Percentiles rank a stretch among this genome's conserved stretches.
These are phyloP conservation scores for Arctium minus DNA, from an alignment of 129 eudicot genomes.

Conservation along the genomic window DNA sequence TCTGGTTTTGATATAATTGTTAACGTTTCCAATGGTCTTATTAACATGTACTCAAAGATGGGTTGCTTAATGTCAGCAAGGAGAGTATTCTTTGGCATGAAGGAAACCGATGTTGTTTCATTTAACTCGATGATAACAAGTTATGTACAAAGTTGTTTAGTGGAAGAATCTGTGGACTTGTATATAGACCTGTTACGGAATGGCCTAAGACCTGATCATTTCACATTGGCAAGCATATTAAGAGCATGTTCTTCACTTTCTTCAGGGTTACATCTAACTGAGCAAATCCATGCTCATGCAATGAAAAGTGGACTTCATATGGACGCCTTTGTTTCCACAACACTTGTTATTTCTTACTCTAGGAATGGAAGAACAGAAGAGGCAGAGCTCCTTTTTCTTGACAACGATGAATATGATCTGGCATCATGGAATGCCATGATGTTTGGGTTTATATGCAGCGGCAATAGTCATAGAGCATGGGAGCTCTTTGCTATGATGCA, in stretches of 20 bases:
- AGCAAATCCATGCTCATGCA: constrained; percentile 44
- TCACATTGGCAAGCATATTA: constrained; percentile 43
- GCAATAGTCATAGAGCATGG: constrained; percentile 34
- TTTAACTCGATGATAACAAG: constrained; percentile 42
- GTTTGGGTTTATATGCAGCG: constrained; percentile 34
- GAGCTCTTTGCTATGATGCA: constrained; percentile 33
- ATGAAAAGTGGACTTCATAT: constrained; percentile 26
- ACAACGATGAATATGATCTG: constrained; percentile 33
- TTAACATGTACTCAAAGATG: constrained; percentile 44
- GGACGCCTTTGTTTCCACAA: constrained; percentile 39
- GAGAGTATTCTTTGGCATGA: constrained; percentile 35
- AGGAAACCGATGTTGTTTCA: constrained; percentile 36
- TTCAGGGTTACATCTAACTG: constrained; percentile 21
- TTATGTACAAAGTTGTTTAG: constrained; percentile 36
- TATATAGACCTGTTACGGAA: constrained; percentile 24
- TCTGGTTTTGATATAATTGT: constrained; percentile 27
- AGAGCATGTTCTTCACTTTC: constrained; percentile 36
- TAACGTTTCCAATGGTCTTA: constrained; percentile 35
- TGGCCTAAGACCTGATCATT: constrained; percentile 39
- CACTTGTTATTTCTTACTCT: constrained; percentile 41
- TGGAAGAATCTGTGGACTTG: constrained; percentile 37
- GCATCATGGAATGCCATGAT: constrained; percentile 51
- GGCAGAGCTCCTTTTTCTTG: constrained; percentile 32
- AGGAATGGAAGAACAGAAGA: constrained; percentile 31
- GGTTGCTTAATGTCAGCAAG: constrained; percentile 30